phyloP scores from a whole-genome alignment of 225 moss, liverwort and hornwort species.

The Rhytidiadelphus loreus region DNA sequence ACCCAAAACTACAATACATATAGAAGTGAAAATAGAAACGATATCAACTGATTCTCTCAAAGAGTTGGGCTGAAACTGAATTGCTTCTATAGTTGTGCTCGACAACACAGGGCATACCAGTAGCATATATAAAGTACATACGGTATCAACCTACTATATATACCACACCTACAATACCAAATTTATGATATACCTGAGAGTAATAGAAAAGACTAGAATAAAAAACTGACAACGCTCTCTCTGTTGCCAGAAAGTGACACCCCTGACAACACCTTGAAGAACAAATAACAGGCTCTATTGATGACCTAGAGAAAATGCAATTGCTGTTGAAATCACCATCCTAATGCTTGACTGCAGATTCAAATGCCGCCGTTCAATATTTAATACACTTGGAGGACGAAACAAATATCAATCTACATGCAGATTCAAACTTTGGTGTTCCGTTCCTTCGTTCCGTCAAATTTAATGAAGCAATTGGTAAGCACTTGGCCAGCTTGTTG shows the following conservation, averaged over 20 bases:
- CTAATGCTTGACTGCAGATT: neutral
- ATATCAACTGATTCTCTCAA: neutral
- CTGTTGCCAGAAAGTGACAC: neutral
- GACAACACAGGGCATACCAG: neutral
- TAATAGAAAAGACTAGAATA: neutral
- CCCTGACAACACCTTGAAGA: neutral
- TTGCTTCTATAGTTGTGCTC: neutral
- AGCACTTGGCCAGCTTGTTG: neutral
- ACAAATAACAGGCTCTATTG: neutral
- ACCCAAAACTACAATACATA: neutral
- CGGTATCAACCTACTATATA: neutral
- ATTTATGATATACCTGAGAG: neutral
- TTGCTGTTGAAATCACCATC: neutral
- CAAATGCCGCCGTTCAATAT: neutral
- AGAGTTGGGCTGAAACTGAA: neutral
- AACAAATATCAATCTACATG: neutral
- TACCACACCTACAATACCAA: neutral
- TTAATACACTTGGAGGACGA: neutral
- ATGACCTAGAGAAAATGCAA: neutral
- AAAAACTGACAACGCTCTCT: neutral
- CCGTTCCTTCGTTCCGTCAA: neutral
- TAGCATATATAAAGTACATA: neutral
- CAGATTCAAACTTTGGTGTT: neutral
- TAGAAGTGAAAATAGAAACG: neutral
- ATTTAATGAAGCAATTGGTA: neutral